Evolutionary conservation across 305 asterid genomes (phyloP).

Genomic region (Petunia hybrid): DNA sequence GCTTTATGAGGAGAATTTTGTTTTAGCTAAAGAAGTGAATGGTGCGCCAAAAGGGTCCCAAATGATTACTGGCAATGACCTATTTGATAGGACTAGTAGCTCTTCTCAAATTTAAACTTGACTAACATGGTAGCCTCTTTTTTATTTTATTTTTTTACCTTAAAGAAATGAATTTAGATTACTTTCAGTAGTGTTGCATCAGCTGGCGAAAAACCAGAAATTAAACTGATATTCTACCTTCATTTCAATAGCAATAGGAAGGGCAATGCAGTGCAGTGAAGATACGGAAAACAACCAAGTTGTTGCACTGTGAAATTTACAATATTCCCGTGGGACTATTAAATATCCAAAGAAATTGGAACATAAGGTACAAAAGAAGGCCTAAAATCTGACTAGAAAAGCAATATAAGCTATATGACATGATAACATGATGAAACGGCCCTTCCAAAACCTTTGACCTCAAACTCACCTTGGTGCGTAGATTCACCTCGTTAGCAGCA

Average conservation of each 20-base stretch:
- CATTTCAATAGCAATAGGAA: constrained; percentile 1
- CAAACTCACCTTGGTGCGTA: neutral
- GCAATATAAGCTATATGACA: neutral
- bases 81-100: neutral
- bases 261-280: neutral
- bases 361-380: neutral
- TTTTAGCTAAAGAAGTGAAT: neutral
- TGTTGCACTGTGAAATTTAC: neutral
- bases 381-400: constrained; percentile 15
- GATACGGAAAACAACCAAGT: neutral
- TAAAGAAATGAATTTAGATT: too few species aligned
- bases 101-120: neutral
- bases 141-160: too few species aligned
- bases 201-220: neutral
- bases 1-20: constrained; percentile 18
- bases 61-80: constrained; percentile 2
- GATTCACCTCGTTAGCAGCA: neutral
- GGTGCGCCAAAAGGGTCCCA: neutral
- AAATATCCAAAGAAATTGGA: neutral
- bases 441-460: neutral
- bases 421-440: constrained; percentile 10
- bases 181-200: too few species aligned
- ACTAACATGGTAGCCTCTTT: neutral
- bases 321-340: neutral
- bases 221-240: neutral